These are phyloP conservation scores for Pelargonium fulgidum DNA, from an alignment of 441 rosid species.

Conservation along the genomic window DNA sequence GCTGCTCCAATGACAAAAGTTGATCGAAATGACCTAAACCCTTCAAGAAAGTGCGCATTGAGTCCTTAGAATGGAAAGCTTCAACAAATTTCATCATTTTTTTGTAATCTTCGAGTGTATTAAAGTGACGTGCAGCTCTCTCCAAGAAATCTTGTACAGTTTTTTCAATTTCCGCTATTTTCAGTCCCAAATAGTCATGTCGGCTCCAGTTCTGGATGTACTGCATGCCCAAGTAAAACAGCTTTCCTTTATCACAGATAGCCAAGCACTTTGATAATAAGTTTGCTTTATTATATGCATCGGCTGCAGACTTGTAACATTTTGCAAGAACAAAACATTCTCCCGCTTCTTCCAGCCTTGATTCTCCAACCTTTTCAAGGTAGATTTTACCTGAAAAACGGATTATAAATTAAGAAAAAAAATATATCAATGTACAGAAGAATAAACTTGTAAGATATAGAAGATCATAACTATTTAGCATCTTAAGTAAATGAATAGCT, in stretches of 20 bases:
- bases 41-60: constrained; percentile 8
- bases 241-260: constrained; percentile 2
- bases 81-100: constrained; percentile 17
- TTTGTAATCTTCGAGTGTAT: background rate
- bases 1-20: constrained; percentile 14
- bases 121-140: constrained; percentile 3
- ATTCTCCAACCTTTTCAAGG: constrained; percentile 15
- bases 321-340: constrained; percentile 4
- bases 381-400: constrained; percentile 14
- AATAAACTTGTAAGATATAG: no score
- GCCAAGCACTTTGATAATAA: constrained; percentile 11
- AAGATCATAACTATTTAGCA: no score
- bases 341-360: constrained; percentile 15
- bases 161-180: constrained; percentile 3
- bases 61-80: constrained; percentile 3
- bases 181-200: background rate
- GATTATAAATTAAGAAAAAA: background rate
- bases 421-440: no score
- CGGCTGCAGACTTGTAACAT: constrained; percentile 6
- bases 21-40: constrained; percentile 10
- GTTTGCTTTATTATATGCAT: background rate
- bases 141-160: background rate
- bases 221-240: constrained; percentile 10
- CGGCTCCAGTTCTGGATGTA: constrained; percentile 12
- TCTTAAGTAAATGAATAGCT: no score